Percentiles rank a stretch among this genome's conserved stretches.
These are phyloP conservation scores for Pisolithus thermaeus DNA, from an alignment of 1,284 basidiomycete genomes.

Conservation along the genomic window DNA sequence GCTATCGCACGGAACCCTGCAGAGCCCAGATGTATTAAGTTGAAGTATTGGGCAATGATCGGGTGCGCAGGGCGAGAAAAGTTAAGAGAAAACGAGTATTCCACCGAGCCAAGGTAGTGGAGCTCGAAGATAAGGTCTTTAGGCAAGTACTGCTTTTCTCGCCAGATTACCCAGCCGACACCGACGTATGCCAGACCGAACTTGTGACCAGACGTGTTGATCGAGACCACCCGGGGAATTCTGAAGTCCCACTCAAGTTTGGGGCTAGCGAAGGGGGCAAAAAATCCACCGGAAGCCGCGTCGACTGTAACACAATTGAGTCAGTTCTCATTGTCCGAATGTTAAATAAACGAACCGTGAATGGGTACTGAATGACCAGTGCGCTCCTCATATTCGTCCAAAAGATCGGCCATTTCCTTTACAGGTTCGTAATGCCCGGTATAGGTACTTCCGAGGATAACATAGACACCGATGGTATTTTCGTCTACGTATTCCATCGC, in stretches of 20 bases:
- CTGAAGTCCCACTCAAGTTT: conserved; percentile 84
- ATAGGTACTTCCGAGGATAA: conserved; percentile 84
- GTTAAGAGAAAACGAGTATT: conserved; percentile 86
- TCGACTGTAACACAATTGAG: conserved; percentile 44
- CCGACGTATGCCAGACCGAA: conserved; percentile 86
- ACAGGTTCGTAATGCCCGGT: conserved; percentile 94
- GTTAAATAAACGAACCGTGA: conserved; percentile 48
- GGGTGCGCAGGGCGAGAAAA: conserved; percentile 90
- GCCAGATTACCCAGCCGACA: conserved; percentile 86
- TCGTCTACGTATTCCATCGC: conserved; percentile 89
- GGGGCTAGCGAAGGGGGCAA: conserved; percentile 81
- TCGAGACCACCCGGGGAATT: conserved; percentile 82
- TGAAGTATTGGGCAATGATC: conserved; percentile 92
- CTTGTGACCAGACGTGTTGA: conserved; percentile 88
- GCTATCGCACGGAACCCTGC: conserved; percentile 77
- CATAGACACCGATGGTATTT: conserved; percentile 82
- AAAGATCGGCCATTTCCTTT: conserved; percentile 76
- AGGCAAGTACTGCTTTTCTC: conserved; percentile 69
- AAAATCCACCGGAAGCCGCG: conserved; percentile 76
- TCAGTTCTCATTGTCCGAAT: no score
- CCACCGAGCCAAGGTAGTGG: conserved; percentile 67
- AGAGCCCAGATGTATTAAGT: conserved; percentile 80
- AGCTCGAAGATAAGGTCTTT: conserved; percentile 93
- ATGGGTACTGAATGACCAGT: conserved; percentile 81
- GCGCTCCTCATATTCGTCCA: conserved; percentile 79